Evolutionary conservation across 208 protist genomes (phyloP).

Genomic region (Vickermania spadyakhi): DNA sequence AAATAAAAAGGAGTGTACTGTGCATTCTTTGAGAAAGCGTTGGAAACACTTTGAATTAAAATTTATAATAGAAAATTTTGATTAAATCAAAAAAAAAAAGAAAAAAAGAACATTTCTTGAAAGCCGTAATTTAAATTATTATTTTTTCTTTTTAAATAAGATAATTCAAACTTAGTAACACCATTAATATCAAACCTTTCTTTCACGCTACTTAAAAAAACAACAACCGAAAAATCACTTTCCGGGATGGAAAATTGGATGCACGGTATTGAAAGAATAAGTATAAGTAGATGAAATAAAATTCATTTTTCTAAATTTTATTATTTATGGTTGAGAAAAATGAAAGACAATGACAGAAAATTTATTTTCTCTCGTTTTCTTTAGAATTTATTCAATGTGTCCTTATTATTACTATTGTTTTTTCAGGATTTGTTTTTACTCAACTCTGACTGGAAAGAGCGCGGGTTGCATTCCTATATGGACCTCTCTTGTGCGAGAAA

Average conservation of each 20-base stretch:
- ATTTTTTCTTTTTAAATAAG: neutral
- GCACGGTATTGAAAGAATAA: too few relatives aligned
- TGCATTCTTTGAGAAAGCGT: neutral
- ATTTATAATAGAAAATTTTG: neutral
- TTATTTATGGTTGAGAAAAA: neutral
- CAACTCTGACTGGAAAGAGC: too few relatives aligned
- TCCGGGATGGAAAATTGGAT: too few relatives aligned
- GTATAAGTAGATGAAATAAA: too few relatives aligned
- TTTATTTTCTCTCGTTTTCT: slow-evolving; percentile 7
- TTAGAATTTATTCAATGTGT: neutral
- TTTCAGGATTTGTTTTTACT: neutral
- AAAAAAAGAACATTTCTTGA: neutral
- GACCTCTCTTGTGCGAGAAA: too few relatives aligned
- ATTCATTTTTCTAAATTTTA: too few relatives aligned
- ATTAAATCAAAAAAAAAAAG: neutral
- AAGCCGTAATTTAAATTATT: too few relatives aligned
- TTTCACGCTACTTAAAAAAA: too few relatives aligned
- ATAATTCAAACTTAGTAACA: neutral
- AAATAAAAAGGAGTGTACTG: neutral
- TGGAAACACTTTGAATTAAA: neutral
- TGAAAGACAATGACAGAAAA: neutral
- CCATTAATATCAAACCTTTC: too few relatives aligned
- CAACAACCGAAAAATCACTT: too few relatives aligned
- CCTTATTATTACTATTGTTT: neutral
- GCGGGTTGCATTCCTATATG: too few relatives aligned